phyloP scores from a whole-genome alignment of 495 filamentous ascomycete genomes.

The Bryoglossum gracile region DNA sequence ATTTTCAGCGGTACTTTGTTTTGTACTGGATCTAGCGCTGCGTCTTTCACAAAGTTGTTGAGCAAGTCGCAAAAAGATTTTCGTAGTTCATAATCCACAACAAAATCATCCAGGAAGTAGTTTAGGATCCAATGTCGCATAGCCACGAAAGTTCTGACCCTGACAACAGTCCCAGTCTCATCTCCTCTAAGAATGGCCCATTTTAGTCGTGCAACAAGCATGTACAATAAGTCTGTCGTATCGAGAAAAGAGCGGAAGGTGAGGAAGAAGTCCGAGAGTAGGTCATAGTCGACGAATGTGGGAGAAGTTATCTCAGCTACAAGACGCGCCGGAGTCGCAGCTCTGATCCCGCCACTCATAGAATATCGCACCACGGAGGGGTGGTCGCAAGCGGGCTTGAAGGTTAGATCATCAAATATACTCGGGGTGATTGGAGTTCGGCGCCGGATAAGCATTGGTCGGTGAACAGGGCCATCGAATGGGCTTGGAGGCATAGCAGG shows the following conservation, averaged over 20 bases:
- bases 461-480: constrained; percentile 1
- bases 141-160: constrained; percentile 92
- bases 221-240: constrained; percentile 63
- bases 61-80: constrained; percentile 73
- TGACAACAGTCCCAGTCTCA: constrained; percentile 82
- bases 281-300: constrained; percentile 92
- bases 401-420: constrained; percentile 77
- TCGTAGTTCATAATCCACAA: constrained; percentile 72
- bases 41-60: constrained; percentile 63
- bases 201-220: constrained; percentile 74
- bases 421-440: constrained; percentile 37
- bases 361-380: constrained; percentile 81
- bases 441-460: constrained; percentile 9
- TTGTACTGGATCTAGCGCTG: constrained; percentile 35
- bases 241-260: constrained; percentile 85
- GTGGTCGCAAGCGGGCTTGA: constrained; percentile 62
- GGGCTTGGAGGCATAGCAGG: constrained; percentile 17
- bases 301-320: constrained; percentile 98
- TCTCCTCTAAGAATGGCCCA: constrained; percentile 81
- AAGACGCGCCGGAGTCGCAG: constrained; percentile 84
- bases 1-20: constrained; percentile 81
- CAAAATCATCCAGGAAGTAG: constrained; percentile 94
- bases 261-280: constrained; percentile 96
- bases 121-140: constrained; percentile 97
- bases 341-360: constrained; percentile 65